Evolutionary conservation across 2,329 filamentous ascomycete species (phyloP).

Genomic region (Cryphonectria japonica): DNA sequence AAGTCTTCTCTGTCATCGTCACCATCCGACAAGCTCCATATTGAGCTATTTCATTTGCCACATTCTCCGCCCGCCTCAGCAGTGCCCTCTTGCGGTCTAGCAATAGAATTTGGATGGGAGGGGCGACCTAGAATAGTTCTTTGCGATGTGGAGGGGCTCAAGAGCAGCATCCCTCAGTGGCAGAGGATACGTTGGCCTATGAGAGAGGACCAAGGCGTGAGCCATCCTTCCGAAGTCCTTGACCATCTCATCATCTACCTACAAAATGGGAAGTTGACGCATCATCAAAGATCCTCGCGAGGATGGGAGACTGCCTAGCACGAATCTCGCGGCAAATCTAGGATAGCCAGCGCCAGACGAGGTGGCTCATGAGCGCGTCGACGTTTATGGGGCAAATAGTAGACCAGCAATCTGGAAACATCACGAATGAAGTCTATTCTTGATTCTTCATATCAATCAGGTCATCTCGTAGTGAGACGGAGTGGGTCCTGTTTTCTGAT

Average conservation of each 20-base stretch:
- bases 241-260: no score
- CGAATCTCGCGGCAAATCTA: background rate
- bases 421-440: background rate
- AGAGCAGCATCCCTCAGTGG: background rate
- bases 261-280: background rate
- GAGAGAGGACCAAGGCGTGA: background rate
- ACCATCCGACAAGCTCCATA: background rate
- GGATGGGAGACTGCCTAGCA: no score
- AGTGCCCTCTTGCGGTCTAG: no score
- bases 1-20: background rate
- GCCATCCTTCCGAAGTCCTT: no score
- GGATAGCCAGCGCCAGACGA: background rate
- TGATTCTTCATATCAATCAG: background rate
- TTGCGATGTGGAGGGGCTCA: background rate
- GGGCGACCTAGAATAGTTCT: background rate
- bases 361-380: background rate
- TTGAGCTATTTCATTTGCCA: no score
- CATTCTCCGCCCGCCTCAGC: no score
- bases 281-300: background rate
- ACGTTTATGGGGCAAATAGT: background rate
- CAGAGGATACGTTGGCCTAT: background rate
- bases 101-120: background rate
- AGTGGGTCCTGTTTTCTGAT: no score
- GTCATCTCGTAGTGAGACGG: background rate
- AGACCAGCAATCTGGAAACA: background rate